Percentiles rank a stretch among this genome's conserved stretches.
Conservation (phyloP, 768 basidiomycete genomes). For the Clitopilus passeckerianus region DNA sequence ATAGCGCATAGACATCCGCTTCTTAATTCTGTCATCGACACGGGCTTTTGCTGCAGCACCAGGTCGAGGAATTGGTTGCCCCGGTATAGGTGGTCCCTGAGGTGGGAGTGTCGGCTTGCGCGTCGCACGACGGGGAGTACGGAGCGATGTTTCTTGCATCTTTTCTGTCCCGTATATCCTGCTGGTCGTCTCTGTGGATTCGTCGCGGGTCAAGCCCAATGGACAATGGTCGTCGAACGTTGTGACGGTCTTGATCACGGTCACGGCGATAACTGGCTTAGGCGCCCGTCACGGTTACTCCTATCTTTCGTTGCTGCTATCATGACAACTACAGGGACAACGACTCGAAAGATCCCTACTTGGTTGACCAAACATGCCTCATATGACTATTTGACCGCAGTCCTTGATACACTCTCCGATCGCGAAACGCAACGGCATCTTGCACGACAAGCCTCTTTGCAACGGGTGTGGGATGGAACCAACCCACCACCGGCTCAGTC, state of each 20-base stretch:
- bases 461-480: not conserved
- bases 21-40: slow-evolving; percentile 90
- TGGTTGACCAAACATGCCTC: slow-evolving; percentile 11
- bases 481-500: not conserved
- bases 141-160: slow-evolving; percentile 15
- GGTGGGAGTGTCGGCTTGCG: slow-evolving; percentile 14
- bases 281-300: not conserved
- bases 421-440: slow-evolving; percentile 11
- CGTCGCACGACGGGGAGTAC: slow-evolving; percentile 18
- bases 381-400: slow-evolving; percentile 5
- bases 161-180: slow-evolving; percentile 1
- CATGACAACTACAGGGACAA: not conserved
- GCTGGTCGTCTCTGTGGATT: not conserved
- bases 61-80: slow-evolving; percentile 23
- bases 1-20: slow-evolving; percentile 93
- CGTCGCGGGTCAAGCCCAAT: not conserved
- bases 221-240: not conserved
- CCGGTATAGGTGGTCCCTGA: slow-evolving; percentile 8
- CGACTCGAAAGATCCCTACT: not conserved
- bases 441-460: slow-evolving; percentile 8
- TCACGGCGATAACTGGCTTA: not conserved
- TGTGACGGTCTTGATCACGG: not conserved
- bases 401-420: slow-evolving; percentile 3
- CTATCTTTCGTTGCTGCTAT: not conserved
- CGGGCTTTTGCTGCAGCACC: slow-evolving; percentile 45